Evolutionary conservation across 345 rosid genomes (phyloP), one percentile per base, ranked within the genome.

Genomic region (Camelina neglecta): DNA sequence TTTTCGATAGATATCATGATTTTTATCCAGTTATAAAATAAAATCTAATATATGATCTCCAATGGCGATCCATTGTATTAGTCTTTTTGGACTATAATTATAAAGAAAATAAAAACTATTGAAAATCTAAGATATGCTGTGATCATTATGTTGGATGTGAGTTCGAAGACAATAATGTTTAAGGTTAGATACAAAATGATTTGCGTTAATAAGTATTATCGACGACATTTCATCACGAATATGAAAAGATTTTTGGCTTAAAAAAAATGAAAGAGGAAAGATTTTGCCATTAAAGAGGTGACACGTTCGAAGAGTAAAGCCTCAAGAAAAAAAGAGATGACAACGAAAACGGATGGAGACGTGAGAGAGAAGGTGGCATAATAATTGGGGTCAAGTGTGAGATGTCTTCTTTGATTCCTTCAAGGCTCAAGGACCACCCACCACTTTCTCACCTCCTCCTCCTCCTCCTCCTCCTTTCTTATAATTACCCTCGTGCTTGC

Each of bases 371-470:
- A 60, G 74, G 73, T 78, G 77, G 81, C 69, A 72, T 72, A 72
- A 78, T 78, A 72, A 78, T 67, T 72, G 69, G 77, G 68, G 75
- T 63, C 60, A 76, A 63, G 55, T 77, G 51, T 65, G 76, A 71
- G 72, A 71, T 77, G 80, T 77, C 76, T 77, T 77, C 72, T 64
- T 77, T 77, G 80, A 77, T 77, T 77, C 76, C 72, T 77, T 77
- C 80, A 77, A 71, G 80, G 72, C 75, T 77, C 49, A 57, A 70
- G 80, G 80, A 77, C 80, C 80, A 77, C 80, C 53, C 53, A 50
- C 72, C 80, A 76, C 75, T 68, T 76, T 38, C 75, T 70, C 60
- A 76, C 75, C 44, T 68, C 75, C n/a, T 54, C 11, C 31, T 8
- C 18, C 18, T 18, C 75, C 44, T 68, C 70, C n/a, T 54, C 3